phyloP scores from a whole-genome alignment of 2,329 filamentous ascomycete genomes.

The Sporothrix brunneoviolacea region DNA sequence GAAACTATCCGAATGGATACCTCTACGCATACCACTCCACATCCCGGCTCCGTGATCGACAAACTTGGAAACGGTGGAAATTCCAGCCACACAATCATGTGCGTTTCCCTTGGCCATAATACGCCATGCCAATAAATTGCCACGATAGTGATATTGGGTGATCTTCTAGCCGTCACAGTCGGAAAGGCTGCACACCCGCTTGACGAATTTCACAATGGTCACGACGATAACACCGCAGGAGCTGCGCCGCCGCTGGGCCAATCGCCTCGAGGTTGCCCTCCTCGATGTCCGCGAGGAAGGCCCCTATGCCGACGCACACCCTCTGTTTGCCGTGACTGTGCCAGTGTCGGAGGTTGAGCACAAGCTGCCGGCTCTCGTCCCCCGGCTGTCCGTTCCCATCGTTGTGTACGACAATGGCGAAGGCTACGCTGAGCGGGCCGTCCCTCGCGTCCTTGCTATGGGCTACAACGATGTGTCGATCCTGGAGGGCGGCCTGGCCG shows the following conservation, averaged over 20 bases:
- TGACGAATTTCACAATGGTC: background rate
- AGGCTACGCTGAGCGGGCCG: constrained; percentile 7
- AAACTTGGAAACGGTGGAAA: no score
- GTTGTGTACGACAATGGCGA: constrained; percentile 11
- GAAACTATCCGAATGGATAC: no score
- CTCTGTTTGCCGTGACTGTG: constrained; percentile 11
- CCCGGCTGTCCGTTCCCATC: background rate
- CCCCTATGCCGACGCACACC: constrained; percentile 7
- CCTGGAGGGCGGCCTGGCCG: constrained; percentile 2
- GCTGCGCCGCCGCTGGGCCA: constrained; percentile 6
- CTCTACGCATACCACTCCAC: no score
- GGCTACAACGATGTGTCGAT: constrained; percentile 3
- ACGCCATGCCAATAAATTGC: no score
- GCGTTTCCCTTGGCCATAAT: no score
- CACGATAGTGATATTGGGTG: no score
- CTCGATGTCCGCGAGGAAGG: constrained; percentile 12
- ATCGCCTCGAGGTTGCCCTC: constrained; percentile 9
- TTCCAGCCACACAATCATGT: no score
- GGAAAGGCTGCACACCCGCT: background rate
- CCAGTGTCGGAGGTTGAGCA: constrained; percentile 6
- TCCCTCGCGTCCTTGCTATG: background rate
- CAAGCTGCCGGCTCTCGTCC: constrained; percentile 7
- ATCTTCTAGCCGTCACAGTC: no score
- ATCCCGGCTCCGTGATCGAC: no score
- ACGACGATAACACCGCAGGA: constrained; percentile 1